These are phyloP conservation scores for Sclerotinia sclerotiorum DNA, from an alignment of 2,329 filamentous ascomycete species.

Conservation along the genomic window DNA sequence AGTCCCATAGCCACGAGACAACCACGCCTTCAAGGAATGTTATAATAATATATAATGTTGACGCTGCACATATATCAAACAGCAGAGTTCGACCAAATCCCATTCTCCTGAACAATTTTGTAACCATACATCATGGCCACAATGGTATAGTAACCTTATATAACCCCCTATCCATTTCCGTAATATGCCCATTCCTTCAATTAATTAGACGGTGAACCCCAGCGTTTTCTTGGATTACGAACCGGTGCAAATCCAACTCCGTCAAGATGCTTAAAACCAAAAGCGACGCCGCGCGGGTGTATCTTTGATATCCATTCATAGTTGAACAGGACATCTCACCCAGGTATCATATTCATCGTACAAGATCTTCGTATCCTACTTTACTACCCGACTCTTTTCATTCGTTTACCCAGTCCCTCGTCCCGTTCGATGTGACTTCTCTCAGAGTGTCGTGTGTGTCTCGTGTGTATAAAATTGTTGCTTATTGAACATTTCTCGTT, in stretches of 20 bases:
- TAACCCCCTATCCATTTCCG: background rate
- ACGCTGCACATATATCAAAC: background rate
- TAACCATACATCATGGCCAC: background rate
- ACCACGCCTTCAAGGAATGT: background rate
- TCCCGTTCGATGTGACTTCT: background rate
- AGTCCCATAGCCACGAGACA: background rate
- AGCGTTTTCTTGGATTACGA: background rate
- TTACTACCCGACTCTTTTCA: too few relatives aligned
- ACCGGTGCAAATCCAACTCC: background rate
- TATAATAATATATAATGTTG: background rate
- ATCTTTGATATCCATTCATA: background rate
- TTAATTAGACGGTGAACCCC: background rate
- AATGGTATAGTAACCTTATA: too few relatives aligned
- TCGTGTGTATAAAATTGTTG: background rate
- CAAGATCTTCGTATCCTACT: background rate
- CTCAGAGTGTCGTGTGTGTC: too few relatives aligned
- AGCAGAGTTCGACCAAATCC: background rate
- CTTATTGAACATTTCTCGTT: background rate
- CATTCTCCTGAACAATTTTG: too few relatives aligned
- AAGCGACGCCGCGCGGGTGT: background rate
- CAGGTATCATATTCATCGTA: conserved; percentile 14
- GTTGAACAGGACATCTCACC: conserved; percentile 3
- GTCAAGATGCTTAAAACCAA: background rate
- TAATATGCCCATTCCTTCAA: background rate
- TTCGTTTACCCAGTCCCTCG: background rate